Conservation (phyloP, 2,329 filamentous ascomycete genomes). For the Dactylellina leptospora region DNA sequence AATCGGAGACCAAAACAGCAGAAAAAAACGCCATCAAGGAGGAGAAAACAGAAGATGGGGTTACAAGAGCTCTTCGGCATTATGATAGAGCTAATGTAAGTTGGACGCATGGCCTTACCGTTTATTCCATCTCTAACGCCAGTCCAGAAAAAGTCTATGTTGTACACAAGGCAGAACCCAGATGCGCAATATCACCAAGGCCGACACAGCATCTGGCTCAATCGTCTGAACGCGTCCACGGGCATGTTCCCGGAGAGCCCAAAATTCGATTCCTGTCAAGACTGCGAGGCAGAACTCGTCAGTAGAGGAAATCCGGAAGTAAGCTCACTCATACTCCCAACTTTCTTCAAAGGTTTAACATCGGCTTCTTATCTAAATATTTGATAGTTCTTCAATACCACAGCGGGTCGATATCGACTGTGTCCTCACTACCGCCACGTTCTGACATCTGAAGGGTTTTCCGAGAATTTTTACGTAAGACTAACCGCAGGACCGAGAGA, state of each 20-base stretch:
- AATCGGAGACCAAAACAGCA: too few species aligned
- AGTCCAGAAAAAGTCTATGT: neutral
- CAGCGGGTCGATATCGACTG: constrained; percentile 28
- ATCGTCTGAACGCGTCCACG: constrained; percentile 17
- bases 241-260: constrained; percentile 24
- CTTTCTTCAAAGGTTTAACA: too few species aligned
- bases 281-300: constrained; percentile 17
- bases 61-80: neutral
- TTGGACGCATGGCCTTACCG: neutral
- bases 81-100: neutral
- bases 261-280: neutral
- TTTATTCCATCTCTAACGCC: too few species aligned
- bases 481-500: neutral
- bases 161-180: neutral
- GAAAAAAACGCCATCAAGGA: too few species aligned
- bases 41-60: neutral
- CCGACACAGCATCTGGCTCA: constrained; percentile 22
- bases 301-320: too few species aligned
- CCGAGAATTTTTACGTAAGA: constrained; percentile 5
- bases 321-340: too few species aligned
- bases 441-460: neutral
- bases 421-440: constrained; percentile 35
- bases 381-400: neutral
- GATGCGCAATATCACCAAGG: constrained; percentile 2
- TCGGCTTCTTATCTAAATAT: neutral